A percentile compares a stretch with the other conserved stretches of the same genome.
These are phyloP conservation scores for Rutstroemia sydowiana DNA, from an alignment of 2,329 filamentous ascomycete genomes.

Conservation along the genomic window DNA sequence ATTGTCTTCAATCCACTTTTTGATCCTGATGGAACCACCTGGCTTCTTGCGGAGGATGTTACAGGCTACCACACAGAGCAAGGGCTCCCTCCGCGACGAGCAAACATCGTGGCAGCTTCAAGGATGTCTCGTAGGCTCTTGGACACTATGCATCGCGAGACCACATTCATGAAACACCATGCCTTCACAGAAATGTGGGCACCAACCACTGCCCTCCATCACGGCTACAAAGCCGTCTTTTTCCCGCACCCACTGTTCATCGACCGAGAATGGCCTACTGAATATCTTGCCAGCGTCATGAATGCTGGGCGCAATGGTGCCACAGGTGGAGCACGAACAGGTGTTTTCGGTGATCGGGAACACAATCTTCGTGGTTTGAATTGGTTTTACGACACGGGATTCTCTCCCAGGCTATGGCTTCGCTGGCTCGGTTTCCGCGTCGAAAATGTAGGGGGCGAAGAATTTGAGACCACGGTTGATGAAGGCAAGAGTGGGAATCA, in stretches of 20 bases:
- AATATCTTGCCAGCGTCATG: constrained; percentile 69
- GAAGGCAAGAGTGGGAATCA: constrained; percentile 34
- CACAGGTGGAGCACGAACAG: constrained; percentile 63
- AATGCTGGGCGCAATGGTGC: constrained; percentile 73
- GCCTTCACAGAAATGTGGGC: constrained; percentile 98
- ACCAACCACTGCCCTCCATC: constrained; percentile 76
- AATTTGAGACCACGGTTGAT: constrained; percentile 57
- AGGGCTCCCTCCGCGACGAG: constrained; percentile 63
- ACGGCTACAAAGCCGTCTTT: constrained; percentile 88
- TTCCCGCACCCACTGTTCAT: constrained; percentile 84
- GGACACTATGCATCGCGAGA: constrained; percentile 84
- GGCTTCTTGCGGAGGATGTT: constrained; percentile 75
- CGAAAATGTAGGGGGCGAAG: constrained; percentile 70
- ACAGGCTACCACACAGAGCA: constrained; percentile 69
- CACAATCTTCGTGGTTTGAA: constrained; percentile 81
- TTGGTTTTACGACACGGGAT: constrained; percentile 88
- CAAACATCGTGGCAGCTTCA: constrained; percentile 81
- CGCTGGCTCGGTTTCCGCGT: constrained; percentile 81
- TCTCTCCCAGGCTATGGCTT: constrained; percentile 72
- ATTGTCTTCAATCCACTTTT: constrained; percentile 91
- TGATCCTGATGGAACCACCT: constrained; percentile 79
- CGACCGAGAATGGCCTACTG: constrained; percentile 77
- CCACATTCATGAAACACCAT: constrained; percentile 73
- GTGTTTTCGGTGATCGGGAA: constrained; percentile 75
- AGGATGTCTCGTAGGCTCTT: constrained; percentile 76